Conservation (phyloP, 2,329 filamentous ascomycete species). For the Tolypocladium tropicale region DNA sequence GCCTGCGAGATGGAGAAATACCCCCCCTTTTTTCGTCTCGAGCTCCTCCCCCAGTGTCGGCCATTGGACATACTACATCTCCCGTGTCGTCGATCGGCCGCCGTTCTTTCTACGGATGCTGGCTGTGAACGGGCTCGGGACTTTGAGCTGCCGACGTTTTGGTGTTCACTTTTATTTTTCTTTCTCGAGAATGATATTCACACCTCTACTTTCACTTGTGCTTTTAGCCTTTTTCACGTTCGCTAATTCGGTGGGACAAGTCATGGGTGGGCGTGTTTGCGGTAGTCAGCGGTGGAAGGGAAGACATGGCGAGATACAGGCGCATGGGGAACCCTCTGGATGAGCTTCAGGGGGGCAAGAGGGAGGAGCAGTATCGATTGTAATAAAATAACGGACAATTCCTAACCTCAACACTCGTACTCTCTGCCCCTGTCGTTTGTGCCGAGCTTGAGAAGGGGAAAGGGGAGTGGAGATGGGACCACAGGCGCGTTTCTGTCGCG, state of each 20-base stretch:
- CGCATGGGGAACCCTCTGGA: background rate
- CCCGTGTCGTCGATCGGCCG: background rate
- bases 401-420: background rate
- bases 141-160: conserved; percentile 1
- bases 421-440: background rate
- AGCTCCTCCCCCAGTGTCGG: conserved; percentile 1
- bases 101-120: background rate
- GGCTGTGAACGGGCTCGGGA: background rate
- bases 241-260: background rate
- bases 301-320: background rate
- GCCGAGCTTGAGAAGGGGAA: too few relatives aligned
- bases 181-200: conserved; percentile 1
- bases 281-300: background rate
- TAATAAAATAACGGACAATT: conserved; percentile 3
- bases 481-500: background rate
- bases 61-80: background rate
- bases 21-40: conserved; percentile 1
- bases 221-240: background rate
- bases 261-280: background rate
- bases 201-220: background rate
- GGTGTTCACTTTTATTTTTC: background rate
- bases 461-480: background rate
- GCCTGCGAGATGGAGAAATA: background rate
- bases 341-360: background rate
- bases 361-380: conserved; percentile 2